phyloP scores from a whole-genome alignment of 1,284 basidiomycete species.

The Cryptococcus sp. region DNA sequence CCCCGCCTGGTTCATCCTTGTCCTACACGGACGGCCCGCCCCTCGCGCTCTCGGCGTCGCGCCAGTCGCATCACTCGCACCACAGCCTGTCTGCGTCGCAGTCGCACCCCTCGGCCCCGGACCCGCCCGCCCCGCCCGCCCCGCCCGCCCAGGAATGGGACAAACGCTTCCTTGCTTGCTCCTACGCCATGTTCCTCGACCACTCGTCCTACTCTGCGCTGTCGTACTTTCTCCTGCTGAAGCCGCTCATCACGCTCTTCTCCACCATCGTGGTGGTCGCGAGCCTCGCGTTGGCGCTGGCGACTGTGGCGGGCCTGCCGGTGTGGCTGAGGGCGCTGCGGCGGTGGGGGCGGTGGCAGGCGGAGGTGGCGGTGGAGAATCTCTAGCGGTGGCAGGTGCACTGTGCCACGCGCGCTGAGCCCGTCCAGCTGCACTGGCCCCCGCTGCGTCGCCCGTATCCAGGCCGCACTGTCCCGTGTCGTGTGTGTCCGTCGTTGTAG shows the following conservation, averaged over 20 bases:
- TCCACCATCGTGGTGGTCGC: slow-evolving; percentile 39
- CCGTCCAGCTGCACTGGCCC: too few species aligned
- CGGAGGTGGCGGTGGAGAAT: slow-evolving; percentile 42
- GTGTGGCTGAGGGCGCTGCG: slow-evolving; percentile 35
- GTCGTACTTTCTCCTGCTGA: slow-evolving; percentile 48
- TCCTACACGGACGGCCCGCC: too few species aligned
- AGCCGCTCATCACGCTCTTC: slow-evolving; percentile 45
- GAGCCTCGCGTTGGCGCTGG: slow-evolving; percentile 34
- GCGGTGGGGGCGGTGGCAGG: slow-evolving; percentile 46
- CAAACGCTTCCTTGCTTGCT: slow-evolving; percentile 42
- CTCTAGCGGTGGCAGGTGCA: slow-evolving; percentile 27
- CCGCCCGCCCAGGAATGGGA: slow-evolving; percentile 28
- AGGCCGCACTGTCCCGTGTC: too few species aligned
- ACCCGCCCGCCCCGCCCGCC: background rate
- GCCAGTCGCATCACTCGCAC: slow-evolving; percentile 10
- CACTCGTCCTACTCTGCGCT: slow-evolving; percentile 48
- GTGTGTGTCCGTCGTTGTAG: too few species aligned
- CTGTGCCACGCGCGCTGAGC: too few species aligned
- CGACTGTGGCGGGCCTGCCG: slow-evolving; percentile 35
- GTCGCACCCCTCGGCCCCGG: background rate
- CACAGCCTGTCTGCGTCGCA: background rate
- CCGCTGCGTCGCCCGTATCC: too few species aligned
- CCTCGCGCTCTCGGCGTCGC: too few species aligned
- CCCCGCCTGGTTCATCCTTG: too few species aligned
- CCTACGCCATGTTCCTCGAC: slow-evolving; percentile 48